Evolutionary conservation across 164 flowering plant species (phyloP).

Genomic region (Umbilicus rupestris): DNA sequence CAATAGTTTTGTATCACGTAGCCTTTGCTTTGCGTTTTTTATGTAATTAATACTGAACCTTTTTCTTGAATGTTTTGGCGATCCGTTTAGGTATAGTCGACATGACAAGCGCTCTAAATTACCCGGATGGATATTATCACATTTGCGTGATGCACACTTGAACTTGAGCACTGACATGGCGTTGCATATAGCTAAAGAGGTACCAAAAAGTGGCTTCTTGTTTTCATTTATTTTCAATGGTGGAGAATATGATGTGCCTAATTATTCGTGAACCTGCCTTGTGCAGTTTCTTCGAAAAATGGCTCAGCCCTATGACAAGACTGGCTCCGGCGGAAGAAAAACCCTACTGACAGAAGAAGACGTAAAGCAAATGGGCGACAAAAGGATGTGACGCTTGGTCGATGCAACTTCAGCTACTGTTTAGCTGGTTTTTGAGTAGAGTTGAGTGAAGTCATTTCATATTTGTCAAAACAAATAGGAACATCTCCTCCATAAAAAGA

Average conservation of each 20-base stretch:
- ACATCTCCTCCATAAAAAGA: too few species aligned
- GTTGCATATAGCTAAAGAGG: slow-evolving; percentile 90
- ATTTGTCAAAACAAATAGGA: too few species aligned
- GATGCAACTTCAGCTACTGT: too few species aligned
- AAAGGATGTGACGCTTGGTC: neutral
- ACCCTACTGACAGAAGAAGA: slow-evolving; percentile 88
- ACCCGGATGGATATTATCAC: slow-evolving; percentile 94
- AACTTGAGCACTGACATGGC: slow-evolving; percentile 99
- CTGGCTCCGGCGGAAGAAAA: slow-evolving; percentile 51
- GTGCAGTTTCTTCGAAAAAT: neutral
- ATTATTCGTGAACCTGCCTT: neutral
- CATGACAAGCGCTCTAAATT: slow-evolving; percentile 96
- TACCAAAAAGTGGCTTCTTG: slow-evolving; percentile 15
- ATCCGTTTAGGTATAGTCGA: slow-evolving; percentile 68
- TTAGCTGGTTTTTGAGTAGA: too few species aligned
- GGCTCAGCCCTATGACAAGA: slow-evolving; percentile 96
- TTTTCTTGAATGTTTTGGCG: neutral
- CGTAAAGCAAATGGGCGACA: slow-evolving; percentile 55
- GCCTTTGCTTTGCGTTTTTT: neutral
- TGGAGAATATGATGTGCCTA: neutral
- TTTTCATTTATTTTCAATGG: neutral
- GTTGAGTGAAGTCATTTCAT: too few species aligned
- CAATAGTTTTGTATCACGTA: neutral
- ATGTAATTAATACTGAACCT: neutral
- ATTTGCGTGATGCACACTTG: slow-evolving; percentile 82